phyloP scores from a whole-genome alignment of 73 alveolate genomes.

The Paramecium octaurelia region DNA sequence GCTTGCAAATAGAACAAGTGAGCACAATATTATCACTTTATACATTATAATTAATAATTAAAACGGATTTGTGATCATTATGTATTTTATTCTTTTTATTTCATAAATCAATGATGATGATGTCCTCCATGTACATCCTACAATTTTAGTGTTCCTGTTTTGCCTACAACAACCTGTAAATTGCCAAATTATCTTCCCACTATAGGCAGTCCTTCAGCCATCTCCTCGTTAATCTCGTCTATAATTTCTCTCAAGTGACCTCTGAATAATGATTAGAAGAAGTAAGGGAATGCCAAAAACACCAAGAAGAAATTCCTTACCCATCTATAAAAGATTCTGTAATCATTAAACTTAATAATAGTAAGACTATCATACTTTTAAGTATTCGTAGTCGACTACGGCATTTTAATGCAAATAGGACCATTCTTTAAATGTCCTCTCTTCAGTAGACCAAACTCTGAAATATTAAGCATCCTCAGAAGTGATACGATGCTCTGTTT shows the following conservation, averaged over 20 bases:
- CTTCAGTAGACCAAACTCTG: slow-evolving; percentile 4
- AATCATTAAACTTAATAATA: not conserved
- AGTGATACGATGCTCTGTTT: not conserved
- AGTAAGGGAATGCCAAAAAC: not conserved
- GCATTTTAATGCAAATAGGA: not conserved
- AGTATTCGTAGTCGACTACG: not conserved
- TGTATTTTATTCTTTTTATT: not conserved
- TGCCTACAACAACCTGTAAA: not conserved
- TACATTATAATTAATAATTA: not conserved
- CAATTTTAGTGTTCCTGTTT: not conserved
- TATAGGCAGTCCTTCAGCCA: not conserved
- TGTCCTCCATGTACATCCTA: not conserved
- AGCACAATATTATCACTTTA: not conserved
- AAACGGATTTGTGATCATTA: not conserved
- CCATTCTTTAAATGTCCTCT: not conserved
- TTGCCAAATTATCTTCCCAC: not conserved
- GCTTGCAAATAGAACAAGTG: not conserved
- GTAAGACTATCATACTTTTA: not conserved
- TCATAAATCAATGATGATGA: not conserved
- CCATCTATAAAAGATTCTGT: not conserved
- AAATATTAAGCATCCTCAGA: not conserved
- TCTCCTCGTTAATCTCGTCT: not conserved
- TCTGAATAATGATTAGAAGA: not conserved
- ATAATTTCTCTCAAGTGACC: not conserved
- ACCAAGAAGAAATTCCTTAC: not conserved